Conservation (phyloP, 2,329 filamentous ascomycete genomes). For the Trichoderma guizhouense region DNA sequence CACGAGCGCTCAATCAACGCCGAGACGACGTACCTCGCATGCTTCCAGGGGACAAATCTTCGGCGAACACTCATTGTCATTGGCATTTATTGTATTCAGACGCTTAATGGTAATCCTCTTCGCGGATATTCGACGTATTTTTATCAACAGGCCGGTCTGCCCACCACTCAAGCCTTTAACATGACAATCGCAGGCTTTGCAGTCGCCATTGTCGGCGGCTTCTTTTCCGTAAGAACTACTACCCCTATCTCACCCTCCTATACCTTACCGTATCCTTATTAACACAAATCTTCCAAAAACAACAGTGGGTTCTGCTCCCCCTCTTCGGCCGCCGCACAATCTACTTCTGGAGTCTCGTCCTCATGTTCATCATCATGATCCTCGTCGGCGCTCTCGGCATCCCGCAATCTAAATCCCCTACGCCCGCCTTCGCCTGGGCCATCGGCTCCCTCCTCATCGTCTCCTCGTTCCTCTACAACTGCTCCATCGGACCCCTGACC, state of each 20-base stretch:
- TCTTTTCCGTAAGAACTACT: slow-evolving; percentile 30
- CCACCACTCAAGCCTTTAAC: slow-evolving; percentile 26
- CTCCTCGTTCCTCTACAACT: slow-evolving; percentile 53
- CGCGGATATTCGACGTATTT: slow-evolving; percentile 29
- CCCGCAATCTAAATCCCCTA: background rate
- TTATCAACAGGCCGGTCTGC: slow-evolving; percentile 32
- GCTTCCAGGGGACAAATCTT: slow-evolving; percentile 42
- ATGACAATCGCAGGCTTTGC: slow-evolving; percentile 33
- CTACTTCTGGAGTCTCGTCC: slow-evolving; percentile 42
- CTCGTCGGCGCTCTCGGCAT: slow-evolving; percentile 39
- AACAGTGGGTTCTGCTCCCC: slow-evolving; percentile 39
- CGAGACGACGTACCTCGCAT: slow-evolving; percentile 40
- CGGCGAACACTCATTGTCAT: slow-evolving; percentile 50
- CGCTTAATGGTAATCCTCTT: slow-evolving; percentile 26
- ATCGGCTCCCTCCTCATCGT: slow-evolving; percentile 47
- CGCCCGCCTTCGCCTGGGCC: slow-evolving; percentile 37
- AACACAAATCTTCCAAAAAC: background rate
- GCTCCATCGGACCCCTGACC: slow-evolving; percentile 52
- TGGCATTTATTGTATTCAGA: slow-evolving; percentile 29
- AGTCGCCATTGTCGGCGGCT: slow-evolving; percentile 40
- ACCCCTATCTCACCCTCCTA: background rate
- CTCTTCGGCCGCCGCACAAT: slow-evolving; percentile 44
- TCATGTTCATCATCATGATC: slow-evolving; percentile 37
- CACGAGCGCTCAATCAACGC: slow-evolving; percentile 34
- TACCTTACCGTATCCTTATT: background rate